Percentiles rank a stretch among this genome's conserved stretches.
These are phyloP conservation scores for Coemansia sp. DNA, from an alignment of 192 early-diverging fungal species.

Conservation along the genomic window DNA sequence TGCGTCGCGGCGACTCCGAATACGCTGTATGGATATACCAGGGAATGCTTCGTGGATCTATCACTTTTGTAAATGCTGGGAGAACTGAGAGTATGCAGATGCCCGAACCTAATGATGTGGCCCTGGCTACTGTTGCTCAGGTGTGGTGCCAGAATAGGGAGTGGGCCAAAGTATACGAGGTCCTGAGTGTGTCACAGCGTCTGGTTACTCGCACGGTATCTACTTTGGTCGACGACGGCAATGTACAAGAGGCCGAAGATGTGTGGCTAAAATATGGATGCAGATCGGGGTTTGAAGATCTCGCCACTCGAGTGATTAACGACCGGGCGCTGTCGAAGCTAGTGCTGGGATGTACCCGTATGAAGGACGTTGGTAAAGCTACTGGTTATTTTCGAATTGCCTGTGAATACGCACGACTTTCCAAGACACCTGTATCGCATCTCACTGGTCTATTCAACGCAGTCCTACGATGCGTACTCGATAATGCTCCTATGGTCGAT, in stretches of 20 bases:
- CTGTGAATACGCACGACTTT: background rate
- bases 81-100: background rate
- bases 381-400: conserved; percentile 12
- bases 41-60: conserved; percentile 10
- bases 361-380: conserved; percentile 13
- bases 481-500: background rate
- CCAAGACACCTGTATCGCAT: background rate
- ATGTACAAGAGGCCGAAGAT: conserved; percentile 15
- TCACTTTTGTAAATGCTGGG: background rate
- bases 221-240: conserved; percentile 11
- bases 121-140: conserved; percentile 11
- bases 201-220: conserved; percentile 28
- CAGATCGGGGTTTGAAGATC: background rate
- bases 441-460: conserved; percentile 22
- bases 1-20: conserved; percentile 12
- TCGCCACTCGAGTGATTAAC: conserved; percentile 7
- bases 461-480: conserved; percentile 21
- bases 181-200: conserved; percentile 14
- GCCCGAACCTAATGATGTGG: conserved; percentile 26
- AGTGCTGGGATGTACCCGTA: conserved; percentile 22
- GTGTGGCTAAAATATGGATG: conserved; percentile 17
- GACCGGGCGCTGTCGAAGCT: conserved; percentile 33
- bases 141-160: conserved; percentile 13
- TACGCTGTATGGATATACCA: conserved; percentile 23
- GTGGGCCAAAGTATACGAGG: background rate